Conservation (phyloP, 495 filamentous ascomycete genomes). For the Daldinia childiae region DNA sequence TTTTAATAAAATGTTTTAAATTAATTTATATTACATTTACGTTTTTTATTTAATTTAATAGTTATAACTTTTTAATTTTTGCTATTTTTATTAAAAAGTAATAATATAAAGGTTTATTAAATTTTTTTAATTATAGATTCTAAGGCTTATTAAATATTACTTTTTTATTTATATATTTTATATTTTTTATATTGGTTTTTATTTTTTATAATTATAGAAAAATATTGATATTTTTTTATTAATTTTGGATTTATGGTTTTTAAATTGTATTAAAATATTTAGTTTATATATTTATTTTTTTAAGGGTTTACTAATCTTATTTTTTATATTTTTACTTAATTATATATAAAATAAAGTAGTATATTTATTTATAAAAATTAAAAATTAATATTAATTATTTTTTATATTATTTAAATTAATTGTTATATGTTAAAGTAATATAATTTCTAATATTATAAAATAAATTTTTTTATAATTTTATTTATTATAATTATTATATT, state of each 20-base stretch:
- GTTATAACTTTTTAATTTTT: no score
- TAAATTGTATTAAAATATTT: background rate
- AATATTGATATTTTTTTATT: background rate
- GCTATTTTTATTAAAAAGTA: background rate
- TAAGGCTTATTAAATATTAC: background rate
- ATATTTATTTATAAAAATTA: background rate
- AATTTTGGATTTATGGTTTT: background rate
- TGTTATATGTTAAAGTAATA: background rate
- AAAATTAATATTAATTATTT: background rate
- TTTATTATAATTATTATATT: background rate
- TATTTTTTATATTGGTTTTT: no score
- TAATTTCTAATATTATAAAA: no score
- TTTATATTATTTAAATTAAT: background rate
- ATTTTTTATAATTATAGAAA: background rate
- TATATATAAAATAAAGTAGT: background rate
- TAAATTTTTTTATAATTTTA: background rate
- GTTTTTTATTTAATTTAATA: no score
- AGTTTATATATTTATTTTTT: background rate
- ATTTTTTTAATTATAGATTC: background rate
- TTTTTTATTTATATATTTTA: background rate
- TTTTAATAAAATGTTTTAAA: no score
- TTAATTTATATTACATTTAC: no score
- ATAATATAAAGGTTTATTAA: background rate
- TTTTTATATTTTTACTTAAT: background rate
- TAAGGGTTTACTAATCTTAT: background rate